Base-by-base conservation (phyloP, 768 basidiomycete species). In the Lactarius deliciosus region DNA sequence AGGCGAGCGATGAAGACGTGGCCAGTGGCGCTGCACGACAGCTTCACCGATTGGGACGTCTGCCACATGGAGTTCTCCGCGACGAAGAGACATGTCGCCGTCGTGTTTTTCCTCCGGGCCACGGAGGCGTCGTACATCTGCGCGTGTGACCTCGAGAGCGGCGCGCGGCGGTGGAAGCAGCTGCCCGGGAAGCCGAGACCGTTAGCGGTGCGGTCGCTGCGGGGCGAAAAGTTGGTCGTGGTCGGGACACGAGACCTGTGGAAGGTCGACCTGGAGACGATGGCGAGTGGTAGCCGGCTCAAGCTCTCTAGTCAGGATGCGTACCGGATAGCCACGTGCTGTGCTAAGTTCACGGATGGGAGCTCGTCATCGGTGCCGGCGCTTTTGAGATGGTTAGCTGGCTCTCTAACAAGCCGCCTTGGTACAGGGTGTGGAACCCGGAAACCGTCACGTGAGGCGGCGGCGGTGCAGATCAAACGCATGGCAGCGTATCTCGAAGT, bases 51-150 rank as follows among this genome's bases (percentile, higher is more conserved):
- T 36, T 55, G 66, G 61, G 57, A 67, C 11, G 22, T 63, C n/a
- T 54, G 62, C 41, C 20, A 36, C 22, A 54, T 67, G 57, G 61
- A 63, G 41, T 67, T 67, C 47, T 59, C 61, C 15, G 61, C 66
- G 22, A 67, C 66, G 34, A 50, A 18, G 20, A 63, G 22, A 28
- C 50, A 67, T 50, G 11, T 63, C 15, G 57, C 32, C 13, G 55
- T 63, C 5, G 53, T 67, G 18, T 67, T 63, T 32, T 67, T 55
- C 61, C 57, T 63, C 41, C 41, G 22, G 22, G 47, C 22, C 47
- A 50, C 40, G 32, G 50, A 59, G 30, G 20, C 50, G 34, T 60
- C 61, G 13, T 67, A 60, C 32, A 16, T 67, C 18, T 67, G 66
- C 22, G 20, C 25, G 32, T 67, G 66, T 18, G 62, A 67, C 50